Base-by-base conservation (phyloP, 352 stramenopile species). In the Phytophthora pseudosyringae region DNA sequence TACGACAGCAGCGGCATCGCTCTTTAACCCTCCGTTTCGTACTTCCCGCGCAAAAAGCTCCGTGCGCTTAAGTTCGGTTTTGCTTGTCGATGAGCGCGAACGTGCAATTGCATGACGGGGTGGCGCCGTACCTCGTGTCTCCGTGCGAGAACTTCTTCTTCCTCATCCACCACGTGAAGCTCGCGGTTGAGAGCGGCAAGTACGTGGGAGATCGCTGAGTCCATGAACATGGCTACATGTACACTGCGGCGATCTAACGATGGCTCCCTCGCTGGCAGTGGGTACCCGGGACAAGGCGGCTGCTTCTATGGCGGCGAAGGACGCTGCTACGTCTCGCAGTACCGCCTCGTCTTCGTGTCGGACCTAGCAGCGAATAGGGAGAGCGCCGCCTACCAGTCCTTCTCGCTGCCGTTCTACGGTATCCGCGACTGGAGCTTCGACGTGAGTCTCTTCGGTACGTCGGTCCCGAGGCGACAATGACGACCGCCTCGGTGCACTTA, bases 141-240 rank as follows among this genome's bases (percentile, higher is more conserved):
- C 86, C 86, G 10, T 90, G 84, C 61, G 86, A 92, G 52, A 82
- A 67, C 59, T 90, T 91, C 64, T 89, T 91, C 80, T 92, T 94
- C 66, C 45, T 83, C 25, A 80, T 94, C 48, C 70, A 83, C 40
- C 75, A 75, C 73, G 73, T 90, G 26, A 88, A 88, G 72, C 82
- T 94, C 52, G 78, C 69, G 8, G 86, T 92, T 47, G 81, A 92
- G 59, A 94, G 86, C 51, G 83, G 86, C 75, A 94, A 86, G 86
- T 94, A 67, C 59, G 81, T 66, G 16, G 15, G 35, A 32, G 7
- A 12, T 10, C n/a, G 8, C 40, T 5, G n/a, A 44, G 15, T 21
- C 21, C 21, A 2, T 21, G 21, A 2, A 21, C 21, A 21, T 21
- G 21, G 2, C 21, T 21, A 21, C 21, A 21, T 21, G 21, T 21